Conservation (phyloP, 768 basidiomycete species). For the Mycena latifolia region DNA sequence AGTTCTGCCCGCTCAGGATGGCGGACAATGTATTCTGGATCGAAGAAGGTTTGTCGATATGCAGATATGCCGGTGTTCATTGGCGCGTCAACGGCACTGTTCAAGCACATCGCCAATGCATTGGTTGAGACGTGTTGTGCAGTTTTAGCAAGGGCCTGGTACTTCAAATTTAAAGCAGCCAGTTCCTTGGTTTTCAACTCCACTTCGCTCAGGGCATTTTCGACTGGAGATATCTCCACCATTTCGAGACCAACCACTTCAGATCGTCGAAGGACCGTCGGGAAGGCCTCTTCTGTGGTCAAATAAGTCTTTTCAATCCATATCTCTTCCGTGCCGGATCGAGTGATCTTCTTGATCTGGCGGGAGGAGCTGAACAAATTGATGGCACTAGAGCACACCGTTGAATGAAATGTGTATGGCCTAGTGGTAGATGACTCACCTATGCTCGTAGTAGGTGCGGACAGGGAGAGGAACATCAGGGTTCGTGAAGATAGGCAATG, state of each 20-base stretch:
- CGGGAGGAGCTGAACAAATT: slow-evolving; percentile 85
- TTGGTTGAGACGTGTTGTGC: slow-evolving; percentile 81
- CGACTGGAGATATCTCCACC: slow-evolving; percentile 87
- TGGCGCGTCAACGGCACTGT: slow-evolving; percentile 88
- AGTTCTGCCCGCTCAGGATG: slow-evolving; percentile 79
- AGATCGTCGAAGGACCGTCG: slow-evolving; percentile 90
- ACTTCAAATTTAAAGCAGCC: slow-evolving; percentile 73
- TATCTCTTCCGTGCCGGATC: slow-evolving; percentile 76
- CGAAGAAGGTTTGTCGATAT: slow-evolving; percentile 84
- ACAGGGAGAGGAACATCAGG: slow-evolving; percentile 86
- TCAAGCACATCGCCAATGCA: slow-evolving; percentile 87
- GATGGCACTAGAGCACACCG: slow-evolving; percentile 68
- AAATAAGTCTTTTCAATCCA: slow-evolving; percentile 94
- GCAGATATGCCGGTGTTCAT: slow-evolving; percentile 80
- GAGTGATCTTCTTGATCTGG: slow-evolving; percentile 70
- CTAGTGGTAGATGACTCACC: slow-evolving; percentile 53
- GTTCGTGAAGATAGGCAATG: slow-evolving; percentile 83
- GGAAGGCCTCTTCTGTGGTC: slow-evolving; percentile 90
- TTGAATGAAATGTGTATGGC: slow-evolving; percentile 3
- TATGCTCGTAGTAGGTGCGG: slow-evolving; percentile 89
- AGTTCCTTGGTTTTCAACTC: slow-evolving; percentile 86
- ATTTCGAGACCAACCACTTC: slow-evolving; percentile 81
- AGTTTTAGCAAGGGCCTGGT: slow-evolving; percentile 83
- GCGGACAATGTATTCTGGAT: slow-evolving; percentile 71
- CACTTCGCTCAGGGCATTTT: slow-evolving; percentile 86